Conservation (phyloP, 164 flowering plant species). For the Aristolochia californica region DNA sequence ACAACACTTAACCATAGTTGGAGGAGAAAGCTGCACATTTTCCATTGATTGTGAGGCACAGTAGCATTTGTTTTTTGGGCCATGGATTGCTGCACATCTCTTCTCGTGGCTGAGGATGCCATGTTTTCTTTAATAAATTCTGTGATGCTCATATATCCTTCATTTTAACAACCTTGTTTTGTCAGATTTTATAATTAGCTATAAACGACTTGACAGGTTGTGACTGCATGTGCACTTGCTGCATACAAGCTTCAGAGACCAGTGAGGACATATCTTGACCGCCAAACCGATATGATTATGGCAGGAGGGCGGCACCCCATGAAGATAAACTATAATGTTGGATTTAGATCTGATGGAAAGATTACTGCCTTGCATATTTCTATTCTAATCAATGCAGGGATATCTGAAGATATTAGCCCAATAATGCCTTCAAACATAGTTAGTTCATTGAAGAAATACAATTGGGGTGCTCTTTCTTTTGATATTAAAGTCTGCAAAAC, state of each 20-base stretch:
- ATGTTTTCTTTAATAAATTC: too few species aligned
- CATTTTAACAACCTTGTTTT: too few species aligned
- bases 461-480: slow-evolving; percentile 87
- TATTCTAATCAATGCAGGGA: slow-evolving; percentile 63
- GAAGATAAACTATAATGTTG: slow-evolving; percentile 68
- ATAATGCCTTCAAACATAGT: slow-evolving; percentile 35
- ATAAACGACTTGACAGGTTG: slow-evolving; percentile 34
- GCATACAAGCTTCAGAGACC: slow-evolving; percentile 65
- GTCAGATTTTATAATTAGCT: not conserved
- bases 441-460: slow-evolving; percentile 48
- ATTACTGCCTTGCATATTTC: slow-evolving; percentile 65
- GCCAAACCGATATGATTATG: slow-evolving; percentile 82
- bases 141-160: too few species aligned
- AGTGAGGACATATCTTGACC: slow-evolving; percentile 58
- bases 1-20: not conserved
- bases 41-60: too few species aligned
- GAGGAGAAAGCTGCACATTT: too few species aligned
- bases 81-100: too few species aligned
- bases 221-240: slow-evolving; percentile 86
- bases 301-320: slow-evolving; percentile 92
- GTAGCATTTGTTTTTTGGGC: too few species aligned
- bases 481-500: slow-evolving; percentile 79
- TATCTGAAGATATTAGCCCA: slow-evolving; percentile 52
- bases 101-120: too few species aligned
- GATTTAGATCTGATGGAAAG: slow-evolving; percentile 74